phyloP scores from a whole-genome alignment of 2,329 filamentous ascomycete species.

The Raffaelea deltoideospora region DNA sequence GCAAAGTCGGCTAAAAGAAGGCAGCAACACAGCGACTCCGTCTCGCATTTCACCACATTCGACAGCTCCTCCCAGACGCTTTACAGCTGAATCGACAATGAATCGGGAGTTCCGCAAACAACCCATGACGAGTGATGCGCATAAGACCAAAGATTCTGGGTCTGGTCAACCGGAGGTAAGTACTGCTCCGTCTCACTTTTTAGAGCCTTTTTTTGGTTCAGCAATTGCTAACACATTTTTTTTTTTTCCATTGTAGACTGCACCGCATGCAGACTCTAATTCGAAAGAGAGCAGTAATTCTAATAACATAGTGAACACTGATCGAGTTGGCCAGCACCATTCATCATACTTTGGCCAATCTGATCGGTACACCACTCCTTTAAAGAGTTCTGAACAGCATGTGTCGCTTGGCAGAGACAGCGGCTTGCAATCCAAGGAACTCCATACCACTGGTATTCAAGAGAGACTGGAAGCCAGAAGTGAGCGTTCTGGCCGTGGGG shows the following conservation, averaged over 20 bases:
- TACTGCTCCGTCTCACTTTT: too few relatives aligned
- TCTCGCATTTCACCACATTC: too few relatives aligned
- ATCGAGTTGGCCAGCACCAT: conserved; percentile 1
- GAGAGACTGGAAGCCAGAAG: conserved; percentile 23
- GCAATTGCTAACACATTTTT: too few relatives aligned
- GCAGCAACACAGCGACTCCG: conserved; percentile 11
- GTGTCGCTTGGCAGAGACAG: not conserved
- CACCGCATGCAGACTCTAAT: conserved; percentile 4
- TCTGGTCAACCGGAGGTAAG: conserved; percentile 16
- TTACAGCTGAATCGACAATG: conserved; percentile 23
- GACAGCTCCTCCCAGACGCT: conserved; percentile 25
- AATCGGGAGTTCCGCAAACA: conserved; percentile 32
- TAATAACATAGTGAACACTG: not conserved
- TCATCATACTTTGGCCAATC: not conserved
- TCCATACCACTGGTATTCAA: conserved; percentile 12
- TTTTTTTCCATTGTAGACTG: too few relatives aligned
- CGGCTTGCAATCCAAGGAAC: conserved; percentile 7
- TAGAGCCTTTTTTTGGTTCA: too few relatives aligned
- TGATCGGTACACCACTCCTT: too few relatives aligned
- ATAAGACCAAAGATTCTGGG: conserved; percentile 25
- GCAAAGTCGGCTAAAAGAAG: conserved; percentile 21
- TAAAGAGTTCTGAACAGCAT: not conserved
- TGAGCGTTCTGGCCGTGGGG: conserved; percentile 23
- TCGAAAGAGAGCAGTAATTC: conserved; percentile 1
- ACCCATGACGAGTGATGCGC: conserved; percentile 15